Evolutionary conservation across 768 basidiomycete species (phyloP).

Genomic region (Russula sp.): DNA sequence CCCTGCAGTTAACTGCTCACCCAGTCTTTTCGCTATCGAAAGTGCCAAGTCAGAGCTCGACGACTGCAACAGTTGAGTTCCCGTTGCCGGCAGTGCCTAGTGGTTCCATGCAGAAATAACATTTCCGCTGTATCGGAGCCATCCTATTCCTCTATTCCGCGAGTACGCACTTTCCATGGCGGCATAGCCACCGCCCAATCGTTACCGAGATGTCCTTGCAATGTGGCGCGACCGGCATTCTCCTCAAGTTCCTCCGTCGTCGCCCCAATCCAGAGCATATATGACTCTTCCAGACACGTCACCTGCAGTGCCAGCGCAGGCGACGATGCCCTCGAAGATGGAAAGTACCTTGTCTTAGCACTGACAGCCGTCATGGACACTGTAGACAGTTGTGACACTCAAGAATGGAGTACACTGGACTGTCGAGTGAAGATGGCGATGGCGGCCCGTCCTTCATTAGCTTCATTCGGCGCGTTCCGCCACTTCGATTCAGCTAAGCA

Average conservation of each 20-base stretch:
- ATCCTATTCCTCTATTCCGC: background rate
- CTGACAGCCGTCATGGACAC: conserved; percentile 27
- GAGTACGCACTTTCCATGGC: conserved; percentile 30
- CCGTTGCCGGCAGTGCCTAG: conserved; percentile 24
- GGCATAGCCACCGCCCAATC: conserved; percentile 89
- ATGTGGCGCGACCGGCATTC: conserved; percentile 31
- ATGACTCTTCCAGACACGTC: conserved; percentile 60
- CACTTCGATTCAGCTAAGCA: background rate
- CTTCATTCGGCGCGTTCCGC: background rate
- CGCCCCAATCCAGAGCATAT: conserved; percentile 78
- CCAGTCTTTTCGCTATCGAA: conserved; percentile 74
- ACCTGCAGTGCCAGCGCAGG: conserved; percentile 60
- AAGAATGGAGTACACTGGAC: background rate
- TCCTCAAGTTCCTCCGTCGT: conserved; percentile 42
- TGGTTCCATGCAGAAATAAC: background rate
- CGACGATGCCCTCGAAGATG: conserved; percentile 41
- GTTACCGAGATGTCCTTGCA: conserved; percentile 49
- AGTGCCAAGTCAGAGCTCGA: conserved; percentile 54
- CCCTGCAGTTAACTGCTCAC: conserved; percentile 35
- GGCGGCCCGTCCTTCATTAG: background rate
- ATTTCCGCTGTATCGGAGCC: background rate
- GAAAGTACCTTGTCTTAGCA: conserved; percentile 43
- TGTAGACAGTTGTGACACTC: background rate
- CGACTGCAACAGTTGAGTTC: conserved; percentile 59
- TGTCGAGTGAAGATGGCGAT: background rate